phyloP scores from a whole-genome alignment of 371 early-diverging fungal species.

The Phascolomyces articulosus region DNA sequence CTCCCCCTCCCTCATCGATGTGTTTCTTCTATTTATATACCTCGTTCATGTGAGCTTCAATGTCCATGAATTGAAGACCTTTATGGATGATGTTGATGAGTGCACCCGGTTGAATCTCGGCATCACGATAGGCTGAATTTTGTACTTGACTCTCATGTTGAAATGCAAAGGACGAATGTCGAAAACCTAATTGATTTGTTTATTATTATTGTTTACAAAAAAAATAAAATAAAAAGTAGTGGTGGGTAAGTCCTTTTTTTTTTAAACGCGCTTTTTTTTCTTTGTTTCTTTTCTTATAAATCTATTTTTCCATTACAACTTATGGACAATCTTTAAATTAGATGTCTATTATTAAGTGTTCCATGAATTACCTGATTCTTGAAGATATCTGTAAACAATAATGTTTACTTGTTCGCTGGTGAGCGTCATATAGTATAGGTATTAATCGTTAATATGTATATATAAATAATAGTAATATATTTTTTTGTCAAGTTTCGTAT shows the following conservation, averaged over 20 bases:
- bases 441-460: background rate
- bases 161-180: conserved; percentile 90
- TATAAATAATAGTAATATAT: background rate
- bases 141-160: conserved; percentile 86
- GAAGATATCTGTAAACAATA: conserved; percentile 89
- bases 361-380: conserved; percentile 84
- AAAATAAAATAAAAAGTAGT: too few species aligned
- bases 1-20: too few species aligned
- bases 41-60: conserved; percentile 84
- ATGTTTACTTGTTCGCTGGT: conserved; percentile 95
- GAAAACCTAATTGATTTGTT: conserved; percentile 71
- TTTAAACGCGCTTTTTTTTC: background rate
- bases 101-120: conserved; percentile 82
- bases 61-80: conserved; percentile 90
- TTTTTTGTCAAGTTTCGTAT: too few species aligned
- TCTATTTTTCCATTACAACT: too few species aligned
- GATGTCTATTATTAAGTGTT: too few species aligned
- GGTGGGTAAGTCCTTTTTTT: too few species aligned
- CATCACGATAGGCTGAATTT: conserved; percentile 64
- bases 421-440: conserved; percentile 58
- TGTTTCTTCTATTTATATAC: conserved; percentile 52
- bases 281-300: too few species aligned
- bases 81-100: conserved; percentile 90
- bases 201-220: conserved; percentile 12
- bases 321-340: too few species aligned